Conservation (phyloP, 2,329 filamentous ascomycete genomes). For the Colletotrichum eleusines region DNA sequence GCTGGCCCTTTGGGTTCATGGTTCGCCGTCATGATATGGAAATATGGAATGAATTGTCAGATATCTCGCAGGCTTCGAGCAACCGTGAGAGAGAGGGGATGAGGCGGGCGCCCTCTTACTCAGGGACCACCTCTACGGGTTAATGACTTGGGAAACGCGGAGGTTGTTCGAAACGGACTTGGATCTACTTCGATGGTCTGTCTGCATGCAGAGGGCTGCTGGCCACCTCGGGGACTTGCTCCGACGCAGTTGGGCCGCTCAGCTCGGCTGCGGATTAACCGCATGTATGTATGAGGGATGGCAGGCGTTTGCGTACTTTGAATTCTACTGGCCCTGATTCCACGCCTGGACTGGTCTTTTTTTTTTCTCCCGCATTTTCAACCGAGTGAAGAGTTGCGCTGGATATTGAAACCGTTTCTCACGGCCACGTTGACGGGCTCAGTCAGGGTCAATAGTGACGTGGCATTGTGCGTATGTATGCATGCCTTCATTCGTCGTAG, state of each 20-base stretch:
- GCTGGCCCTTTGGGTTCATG: slow-evolving; percentile 44
- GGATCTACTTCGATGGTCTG: slow-evolving; percentile 37
- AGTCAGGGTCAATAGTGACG: neutral
- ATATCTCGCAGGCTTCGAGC: slow-evolving; percentile 42
- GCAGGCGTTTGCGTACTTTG: slow-evolving; percentile 43
- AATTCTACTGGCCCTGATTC: slow-evolving; percentile 40
- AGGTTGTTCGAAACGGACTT: slow-evolving; percentile 49
- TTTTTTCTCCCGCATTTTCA: neutral
- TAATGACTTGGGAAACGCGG: slow-evolving; percentile 45
- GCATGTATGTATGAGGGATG: slow-evolving; percentile 43
- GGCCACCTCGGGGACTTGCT: slow-evolving; percentile 21
- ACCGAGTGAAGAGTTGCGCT: neutral
- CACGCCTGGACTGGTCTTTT: neutral
- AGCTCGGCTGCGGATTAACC: slow-evolving; percentile 44
- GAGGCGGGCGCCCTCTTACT: slow-evolving; percentile 21
- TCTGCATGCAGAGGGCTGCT: slow-evolving; percentile 26
- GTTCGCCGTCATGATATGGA: slow-evolving; percentile 41
- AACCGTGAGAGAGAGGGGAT: slow-evolving; percentile 35
- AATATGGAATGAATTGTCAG: slow-evolving; percentile 28
- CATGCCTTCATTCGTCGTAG: slow-evolving; percentile 3
- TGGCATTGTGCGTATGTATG: neutral
- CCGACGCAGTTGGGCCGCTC: slow-evolving; percentile 24
- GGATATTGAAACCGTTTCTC: neutral
- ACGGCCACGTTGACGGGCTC: neutral
- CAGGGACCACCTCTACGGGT: slow-evolving; percentile 29